Conservation (phyloP, 352 stramenopile species). For the Phytopythium aichiense region DNA sequence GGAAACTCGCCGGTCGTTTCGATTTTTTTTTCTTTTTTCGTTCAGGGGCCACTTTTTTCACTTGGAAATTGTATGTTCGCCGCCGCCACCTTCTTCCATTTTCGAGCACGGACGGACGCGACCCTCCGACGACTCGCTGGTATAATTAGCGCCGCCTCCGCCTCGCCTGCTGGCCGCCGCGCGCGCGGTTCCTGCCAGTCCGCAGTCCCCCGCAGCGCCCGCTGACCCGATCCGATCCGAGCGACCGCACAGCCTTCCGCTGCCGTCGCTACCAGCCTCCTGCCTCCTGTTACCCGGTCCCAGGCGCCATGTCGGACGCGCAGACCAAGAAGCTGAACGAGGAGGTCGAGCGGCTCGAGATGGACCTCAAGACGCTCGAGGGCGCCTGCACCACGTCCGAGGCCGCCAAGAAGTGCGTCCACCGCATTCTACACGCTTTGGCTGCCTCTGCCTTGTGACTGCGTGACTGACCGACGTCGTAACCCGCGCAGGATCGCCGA, state of each 20-base stretch:
- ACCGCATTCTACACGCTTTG: neutral
- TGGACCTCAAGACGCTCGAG: constrained; percentile 79
- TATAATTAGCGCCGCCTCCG: neutral
- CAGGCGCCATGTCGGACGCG: constrained; percentile 39
- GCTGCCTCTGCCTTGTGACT: neutral
- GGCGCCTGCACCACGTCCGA: constrained; percentile 73
- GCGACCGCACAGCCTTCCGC: no score
- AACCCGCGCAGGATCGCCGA: constrained; percentile 42
- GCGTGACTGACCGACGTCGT: no score
- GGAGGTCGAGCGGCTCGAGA: constrained; percentile 70
- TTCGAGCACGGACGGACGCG: neutral
- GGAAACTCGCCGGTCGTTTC: no score
- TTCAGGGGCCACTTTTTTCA: no score
- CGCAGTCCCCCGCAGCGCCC: neutral
- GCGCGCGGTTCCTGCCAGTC: neutral
- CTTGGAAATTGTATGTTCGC: no score
- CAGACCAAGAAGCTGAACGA: constrained; percentile 78
- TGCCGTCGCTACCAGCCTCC: no score
- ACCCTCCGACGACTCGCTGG: neutral
- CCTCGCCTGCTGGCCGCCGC: no score
- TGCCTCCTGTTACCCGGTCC: no score
- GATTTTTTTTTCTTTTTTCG: no score
- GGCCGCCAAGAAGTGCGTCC: constrained; percentile 69
- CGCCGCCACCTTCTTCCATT: neutral
- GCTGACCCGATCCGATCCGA: no score